Base-by-base conservation (phyloP, 305 asterid genomes). In the Fraxinus paxiana region DNA sequence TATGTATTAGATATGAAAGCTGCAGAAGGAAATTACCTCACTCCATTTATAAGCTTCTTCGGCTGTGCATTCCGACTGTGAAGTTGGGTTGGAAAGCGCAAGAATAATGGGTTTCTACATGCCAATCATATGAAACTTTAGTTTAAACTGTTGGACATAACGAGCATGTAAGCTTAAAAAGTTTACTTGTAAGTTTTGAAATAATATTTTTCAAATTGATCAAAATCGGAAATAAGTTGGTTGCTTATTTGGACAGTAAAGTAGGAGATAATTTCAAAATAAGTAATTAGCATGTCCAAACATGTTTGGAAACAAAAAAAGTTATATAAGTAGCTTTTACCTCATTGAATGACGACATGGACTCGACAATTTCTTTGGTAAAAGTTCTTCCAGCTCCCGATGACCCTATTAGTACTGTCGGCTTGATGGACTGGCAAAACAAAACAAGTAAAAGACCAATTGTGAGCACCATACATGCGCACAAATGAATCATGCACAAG, bases 61-160 rank as follows among this genome's bases (percentile, higher is more conserved):
- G 0, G 92, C 92, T 28, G 92, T 89, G 77, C 92, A 89, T 79
- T 89, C 92, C 2, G 92, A 86, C 83, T 89, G 92, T 37, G 92
- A 88, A 65, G 92, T 89, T 33, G 92, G 92, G 83, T 89, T 89
- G 74, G 92, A 89, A 77, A 89, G 91, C 70, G 92, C 88, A 65
- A 89, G 87, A 30, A 89, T 85, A 74, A 89, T n/a, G 15, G 92
- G 92, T 84, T 86, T 89, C 92, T 89, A 86, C 90, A 83, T 48
- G 78, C 61, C 74, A 83, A 43, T 56, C 35, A 41, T 9, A 4
- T 13, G 63, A 12, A 74, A 20, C 31, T 73, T 20, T 30, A 74
- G 77, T 38, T 10, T 20, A 4, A 15, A 26, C 12, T 2, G 9
- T 74, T 74, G 38, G 12, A 73, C 33, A 73, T 37, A 73, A 7